Evolutionary conservation across 495 filamentous ascomycete species (phyloP), one percentile per base, ranked within the genome.

Genomic region (Niebla homalea): DNA sequence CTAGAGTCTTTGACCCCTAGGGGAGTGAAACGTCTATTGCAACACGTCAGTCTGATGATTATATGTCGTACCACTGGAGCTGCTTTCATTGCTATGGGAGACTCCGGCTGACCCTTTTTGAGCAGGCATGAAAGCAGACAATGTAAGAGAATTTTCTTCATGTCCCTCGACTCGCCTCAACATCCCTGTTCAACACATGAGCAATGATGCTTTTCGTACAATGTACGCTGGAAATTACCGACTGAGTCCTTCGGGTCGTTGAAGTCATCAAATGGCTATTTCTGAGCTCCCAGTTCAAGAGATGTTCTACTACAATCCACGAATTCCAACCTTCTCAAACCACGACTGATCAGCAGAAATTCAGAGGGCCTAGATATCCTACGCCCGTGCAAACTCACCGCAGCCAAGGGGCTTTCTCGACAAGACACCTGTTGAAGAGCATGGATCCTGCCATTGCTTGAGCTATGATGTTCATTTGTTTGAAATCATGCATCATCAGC

Each of bases 141-240:
- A 32, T 32, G 29, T 32, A 12, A 32, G 29, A 32, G 14, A 3
- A 1, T 11, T 12, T 12, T 8, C 29, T 0, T 12, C 29, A 5
- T 11, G 14, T 11, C 8, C 29, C 14, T 32, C 29, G 29, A 32
- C 3, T 39, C 32, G 11, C 26, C 3, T 20, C n/a, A 36, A 4
- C n/a, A 5, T 21, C 41, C 25, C 25, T 16, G 12, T 19, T 43
- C 21, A 10, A 20, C 49, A 10, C 21, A 14, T 19, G 54, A 56
- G 56, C 56, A 7, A 79, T 89, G 89, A 96, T 93, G 87, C 87
- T 76, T 76, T 73, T 80, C 71, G 73, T 81, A 79, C 71, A 63
- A 75, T 79, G 86, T 89, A 93, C 86, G 86, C 86, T 94, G 89
- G 89, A 94, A 97, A 95, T 97, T 97, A 97, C 90, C 90, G 90